Conservation (phyloP, 306 rosid genomes). For the Castanea crenata region DNA sequence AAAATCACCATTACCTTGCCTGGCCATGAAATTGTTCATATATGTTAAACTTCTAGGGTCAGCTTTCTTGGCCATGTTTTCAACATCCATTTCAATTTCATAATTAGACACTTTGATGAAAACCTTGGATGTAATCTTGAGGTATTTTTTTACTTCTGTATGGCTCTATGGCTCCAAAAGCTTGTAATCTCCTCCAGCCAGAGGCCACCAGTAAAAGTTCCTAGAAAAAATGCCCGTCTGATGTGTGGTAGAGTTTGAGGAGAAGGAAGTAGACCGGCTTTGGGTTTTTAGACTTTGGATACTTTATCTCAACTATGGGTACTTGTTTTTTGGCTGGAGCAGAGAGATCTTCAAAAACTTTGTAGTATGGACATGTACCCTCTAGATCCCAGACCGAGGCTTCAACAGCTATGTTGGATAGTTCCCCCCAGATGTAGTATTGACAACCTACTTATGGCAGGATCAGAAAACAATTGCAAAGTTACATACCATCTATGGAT, state of each 20-base stretch:
- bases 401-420: conserved; percentile 71
- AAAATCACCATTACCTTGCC: conserved; percentile 33
- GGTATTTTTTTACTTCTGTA: conserved; percentile 46
- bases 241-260: conserved; percentile 53
- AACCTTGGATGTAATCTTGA: conserved; percentile 60
- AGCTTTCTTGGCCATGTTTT: conserved; percentile 58
- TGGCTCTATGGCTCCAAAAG: conserved; percentile 54
- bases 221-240: conserved; percentile 66
- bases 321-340: conserved; percentile 61
- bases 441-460: conserved; percentile 56
- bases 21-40: conserved; percentile 34
- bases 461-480: conserved; percentile 30
- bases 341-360: conserved; percentile 48
- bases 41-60: conserved; percentile 31
- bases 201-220: conserved; percentile 90
- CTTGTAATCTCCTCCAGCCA: conserved; percentile 78
- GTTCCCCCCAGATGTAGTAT: conserved; percentile 60
- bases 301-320: conserved; percentile 66
- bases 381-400: conserved; percentile 92
- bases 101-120: conserved; percentile 50
- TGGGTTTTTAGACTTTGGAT: conserved; percentile 69
- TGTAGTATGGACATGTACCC: conserved; percentile 69
- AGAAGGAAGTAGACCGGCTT: conserved; percentile 86
- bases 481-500: neutral
- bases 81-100: conserved; percentile 58